These are phyloP conservation scores for Tylopilus felleus DNA, from an alignment of 768 basidiomycete species.

Conservation along the genomic window DNA sequence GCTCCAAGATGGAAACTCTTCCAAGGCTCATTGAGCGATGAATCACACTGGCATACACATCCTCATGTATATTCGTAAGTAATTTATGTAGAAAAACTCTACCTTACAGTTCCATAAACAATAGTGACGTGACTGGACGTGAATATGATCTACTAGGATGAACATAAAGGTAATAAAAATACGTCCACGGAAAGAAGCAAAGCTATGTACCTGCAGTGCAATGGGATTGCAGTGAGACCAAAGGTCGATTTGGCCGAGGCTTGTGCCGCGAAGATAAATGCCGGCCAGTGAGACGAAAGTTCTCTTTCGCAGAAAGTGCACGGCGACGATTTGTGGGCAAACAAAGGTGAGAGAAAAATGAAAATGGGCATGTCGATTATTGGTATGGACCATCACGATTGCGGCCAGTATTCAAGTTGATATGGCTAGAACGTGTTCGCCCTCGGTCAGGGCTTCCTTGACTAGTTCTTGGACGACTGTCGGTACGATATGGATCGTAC, in stretches of 20 bases:
- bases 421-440: constrained; percentile 21
- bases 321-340: not conserved
- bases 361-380: not conserved
- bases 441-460: constrained; percentile 31
- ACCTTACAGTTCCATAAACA: constrained; percentile 16
- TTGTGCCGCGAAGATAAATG: constrained; percentile 2
- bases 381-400: constrained; percentile 8
- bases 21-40: not conserved
- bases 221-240: constrained; percentile 4
- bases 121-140: constrained; percentile 12
- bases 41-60: not conserved
- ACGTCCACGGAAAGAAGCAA: constrained; percentile 21
- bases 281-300: not conserved
- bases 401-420: constrained; percentile 6
- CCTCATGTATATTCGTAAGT: constrained; percentile 3
- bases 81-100: constrained; percentile 11
- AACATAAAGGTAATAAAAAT: constrained; percentile 31
- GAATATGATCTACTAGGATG: constrained; percentile 16
- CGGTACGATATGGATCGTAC: constrained; percentile 36
- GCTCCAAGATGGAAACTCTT: not conserved
- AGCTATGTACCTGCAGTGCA: constrained; percentile 17
- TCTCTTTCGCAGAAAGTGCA: constrained; percentile 6
- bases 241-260: not conserved
- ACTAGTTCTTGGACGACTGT: constrained; percentile 40
- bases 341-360: not conserved